These are phyloP conservation scores for Cadophora sp. DNA, from an alignment of 2,329 filamentous ascomycete genomes.

Conservation along the genomic window DNA sequence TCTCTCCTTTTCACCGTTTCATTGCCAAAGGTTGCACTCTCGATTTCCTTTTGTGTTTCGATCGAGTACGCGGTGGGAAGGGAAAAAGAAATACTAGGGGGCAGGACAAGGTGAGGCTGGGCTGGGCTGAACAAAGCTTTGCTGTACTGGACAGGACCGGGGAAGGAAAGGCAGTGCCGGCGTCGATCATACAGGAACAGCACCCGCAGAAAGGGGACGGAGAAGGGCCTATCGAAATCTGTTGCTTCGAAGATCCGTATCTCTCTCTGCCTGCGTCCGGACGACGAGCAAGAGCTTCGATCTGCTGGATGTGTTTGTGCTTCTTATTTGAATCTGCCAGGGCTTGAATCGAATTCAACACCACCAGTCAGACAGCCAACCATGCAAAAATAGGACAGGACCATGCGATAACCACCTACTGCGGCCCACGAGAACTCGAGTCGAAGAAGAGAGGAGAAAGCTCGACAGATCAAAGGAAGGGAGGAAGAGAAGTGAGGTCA, in stretches of 20 bases:
- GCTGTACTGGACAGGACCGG: too few relatives aligned
- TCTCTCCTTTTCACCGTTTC: not conserved
- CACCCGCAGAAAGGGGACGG: conserved; percentile 14
- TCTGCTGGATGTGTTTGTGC: too few relatives aligned
- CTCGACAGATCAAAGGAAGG: not conserved
- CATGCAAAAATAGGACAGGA: too few relatives aligned
- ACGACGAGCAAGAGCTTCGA: too few relatives aligned
- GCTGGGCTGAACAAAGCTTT: conserved; percentile 7
- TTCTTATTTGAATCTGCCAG: too few relatives aligned
- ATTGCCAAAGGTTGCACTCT: not conserved
- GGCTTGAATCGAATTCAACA: too few relatives aligned
- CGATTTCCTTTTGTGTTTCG: not conserved
- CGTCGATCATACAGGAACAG: conserved; percentile 22
- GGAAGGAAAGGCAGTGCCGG: conserved; percentile 19
- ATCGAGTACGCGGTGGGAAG: not conserved
- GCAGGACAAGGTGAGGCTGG: not conserved
- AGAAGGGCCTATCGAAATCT: conserved; percentile 15
- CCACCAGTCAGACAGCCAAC: too few relatives aligned
- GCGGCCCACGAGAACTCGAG: conserved; percentile 9
- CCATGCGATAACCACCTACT: conserved; percentile 23
- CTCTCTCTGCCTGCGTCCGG: too few relatives aligned
- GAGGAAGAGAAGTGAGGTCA: not conserved
- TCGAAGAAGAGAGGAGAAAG: not conserved
- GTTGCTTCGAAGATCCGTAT: conserved; percentile 1
- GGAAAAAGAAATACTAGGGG: not conserved